Evolutionary conservation across 106 monocot species (phyloP).

Genomic region (Iris macrosiphon): DNA sequence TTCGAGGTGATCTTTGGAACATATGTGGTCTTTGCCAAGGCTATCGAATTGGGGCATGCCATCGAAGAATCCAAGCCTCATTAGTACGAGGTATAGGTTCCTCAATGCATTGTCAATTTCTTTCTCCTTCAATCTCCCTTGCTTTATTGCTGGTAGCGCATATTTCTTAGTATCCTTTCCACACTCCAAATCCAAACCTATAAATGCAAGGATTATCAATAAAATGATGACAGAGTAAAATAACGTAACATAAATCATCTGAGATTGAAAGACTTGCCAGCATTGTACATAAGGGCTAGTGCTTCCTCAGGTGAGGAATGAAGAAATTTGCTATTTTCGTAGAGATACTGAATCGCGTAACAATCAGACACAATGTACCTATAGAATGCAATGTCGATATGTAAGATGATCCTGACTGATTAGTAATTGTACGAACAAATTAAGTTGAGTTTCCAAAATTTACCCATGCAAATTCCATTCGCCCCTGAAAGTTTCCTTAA

Average conservation of each 20-base stretch:
- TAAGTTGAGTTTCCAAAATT: neutral
- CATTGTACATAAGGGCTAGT: slow-evolving; percentile 22
- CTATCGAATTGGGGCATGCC: slow-evolving; percentile 10
- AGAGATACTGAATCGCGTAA: slow-evolving; percentile 30
- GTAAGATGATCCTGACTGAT: neutral
- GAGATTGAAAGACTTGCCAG: slow-evolving; percentile 21
- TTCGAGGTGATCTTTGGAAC: slow-evolving; percentile 13
- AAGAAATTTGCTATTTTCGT: slow-evolving; percentile 11
- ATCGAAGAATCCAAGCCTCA: slow-evolving; percentile 60
- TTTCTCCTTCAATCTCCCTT: slow-evolving; percentile 30
- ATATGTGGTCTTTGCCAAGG: slow-evolving; percentile 15
- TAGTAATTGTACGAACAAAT: neutral
- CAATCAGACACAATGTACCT: slow-evolving; percentile 66
- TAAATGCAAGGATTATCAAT: neutral
- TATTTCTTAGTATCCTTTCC: slow-evolving; percentile 12
- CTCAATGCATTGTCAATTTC: slow-evolving; percentile 44
- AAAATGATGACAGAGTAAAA: too few species aligned
- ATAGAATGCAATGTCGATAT: neutral
- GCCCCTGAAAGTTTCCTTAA: slow-evolving; percentile 18
- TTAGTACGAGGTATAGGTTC: slow-evolving; percentile 26
- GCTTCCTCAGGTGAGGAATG: slow-evolving; percentile 24
- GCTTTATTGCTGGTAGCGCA: slow-evolving; percentile 7
- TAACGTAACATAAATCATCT: too few species aligned
- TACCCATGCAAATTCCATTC: slow-evolving; percentile 53
- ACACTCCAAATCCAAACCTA: slow-evolving; percentile 54